phyloP scores from a whole-genome alignment of 495 filamentous ascomycete genomes.

The Daldinia decipiens region DNA sequence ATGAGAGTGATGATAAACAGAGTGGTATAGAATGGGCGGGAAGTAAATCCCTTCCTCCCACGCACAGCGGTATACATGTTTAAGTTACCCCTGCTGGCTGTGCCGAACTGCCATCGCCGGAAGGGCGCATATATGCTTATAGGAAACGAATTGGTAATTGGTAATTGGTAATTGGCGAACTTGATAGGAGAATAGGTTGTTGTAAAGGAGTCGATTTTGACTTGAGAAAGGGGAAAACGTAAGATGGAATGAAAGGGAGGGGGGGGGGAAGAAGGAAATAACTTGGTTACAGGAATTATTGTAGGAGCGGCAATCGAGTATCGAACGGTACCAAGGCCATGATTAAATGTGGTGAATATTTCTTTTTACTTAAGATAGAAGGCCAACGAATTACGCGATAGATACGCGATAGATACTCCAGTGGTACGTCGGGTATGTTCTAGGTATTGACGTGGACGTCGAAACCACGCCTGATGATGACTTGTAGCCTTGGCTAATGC shows the following conservation, averaged over 20 bases:
- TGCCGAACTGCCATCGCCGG: slow-evolving; percentile 22
- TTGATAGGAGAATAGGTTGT: not conserved
- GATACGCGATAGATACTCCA: not conserved
- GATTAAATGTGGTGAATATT: not conserved
- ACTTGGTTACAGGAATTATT: slow-evolving; percentile 6
- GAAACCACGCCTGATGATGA: not conserved
- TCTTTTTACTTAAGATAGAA: not conserved
- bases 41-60: slow-evolving; percentile 40
- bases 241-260: not conserved
- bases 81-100: slow-evolving; percentile 7
- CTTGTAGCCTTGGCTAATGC: slow-evolving; percentile 33
- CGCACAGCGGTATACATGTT: slow-evolving; percentile 21
- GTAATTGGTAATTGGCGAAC: not conserved
- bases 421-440: no score
- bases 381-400: not conserved
- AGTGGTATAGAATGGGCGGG: slow-evolving; percentile 53
- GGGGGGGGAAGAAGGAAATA: not conserved
- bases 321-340: not conserved
- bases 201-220: not conserved
- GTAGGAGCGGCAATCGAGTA: not conserved
- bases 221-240: not conserved
- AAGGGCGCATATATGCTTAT: slow-evolving; percentile 6
- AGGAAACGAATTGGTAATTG: not conserved
- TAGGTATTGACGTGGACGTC: no score
- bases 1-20: slow-evolving; percentile 52